Evolutionary conservation across 2,329 filamentous ascomycete genomes (phyloP), one percentile per base, ranked within the genome.

Genomic region (Mollisiaceae sp.): DNA sequence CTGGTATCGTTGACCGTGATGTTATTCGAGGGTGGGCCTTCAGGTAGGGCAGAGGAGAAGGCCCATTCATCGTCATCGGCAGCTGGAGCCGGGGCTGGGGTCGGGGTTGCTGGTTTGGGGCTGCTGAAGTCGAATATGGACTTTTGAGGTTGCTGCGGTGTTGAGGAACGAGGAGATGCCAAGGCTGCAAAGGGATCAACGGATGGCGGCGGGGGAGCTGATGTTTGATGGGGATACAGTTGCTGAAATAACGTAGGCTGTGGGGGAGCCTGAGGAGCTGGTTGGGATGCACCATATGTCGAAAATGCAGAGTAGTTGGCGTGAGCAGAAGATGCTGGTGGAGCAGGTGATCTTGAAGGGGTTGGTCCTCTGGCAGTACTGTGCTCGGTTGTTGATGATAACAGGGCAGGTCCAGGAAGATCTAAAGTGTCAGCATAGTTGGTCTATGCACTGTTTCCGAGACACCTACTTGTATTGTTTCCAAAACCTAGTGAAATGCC

Each of bases 1-100:
- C 81, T 83, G 1, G 88, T 89, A 73, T 91, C 89, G 74, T 87
- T 88, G 52, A 97, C 86, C 3, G 83, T 84, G 22, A 90, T 81
- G 57, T 86, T 86, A 70, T 92, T 79, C 73, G 20, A 82, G 74
- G 70, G 69, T 38, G 60, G 81, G 67, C 67, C 86, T 65, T 86
- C 83, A 2, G 94, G 94, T 15, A 97, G 83, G 0, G 94, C 90
- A 0, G 94, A 98, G 2, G 92, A 88, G 77, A 98, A 98, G 27
- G 88, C 91, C 94, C 94, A 98, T 75, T 98, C 94, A 69, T 98
- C 94, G 59, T 97, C 94, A 55, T 91, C 87, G 59, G 81, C 82
- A 8, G 80, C 74, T 55, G 73, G 86, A 59, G 81, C 82, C 8
- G 80, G 72, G 60, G 72, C 70, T 64, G 69, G 66, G 5, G 76